Base-by-base conservation (phyloP, 1,284 basidiomycete genomes). In the Melampsora medusae region DNA sequence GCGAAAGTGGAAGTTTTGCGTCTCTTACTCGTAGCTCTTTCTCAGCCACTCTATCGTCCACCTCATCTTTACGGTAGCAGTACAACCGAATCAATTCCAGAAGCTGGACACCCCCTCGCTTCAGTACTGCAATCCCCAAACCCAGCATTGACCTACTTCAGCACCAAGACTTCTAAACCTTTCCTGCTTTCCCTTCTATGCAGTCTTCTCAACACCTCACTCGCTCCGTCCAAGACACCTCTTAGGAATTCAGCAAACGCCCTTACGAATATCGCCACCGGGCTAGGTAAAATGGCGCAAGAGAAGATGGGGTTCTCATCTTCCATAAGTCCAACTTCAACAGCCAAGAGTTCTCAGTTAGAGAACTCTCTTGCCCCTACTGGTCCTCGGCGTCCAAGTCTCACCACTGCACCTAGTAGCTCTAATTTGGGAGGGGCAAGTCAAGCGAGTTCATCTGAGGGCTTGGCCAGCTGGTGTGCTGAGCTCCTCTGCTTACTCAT, bases 391-490 rank as follows among this genome's bases (percentile, higher is more conserved):
- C 28, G 65, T n/a, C 35, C 50, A 16, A 67, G 56, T 42, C 49
- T 62, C n/a, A 35, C 60, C 46, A 33, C 22, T 14, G 48, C 17
- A 42, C 25, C 35, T 46, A 25, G 38, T 62, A 33, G 48, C 19
- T 22, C 4, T 1, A 7, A 46, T 49, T 75, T 66, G 56, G 72
- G 72, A 28, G 72, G 72, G 9, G 72, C 72, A 16, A 75, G 72
- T 22, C 19, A 42, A 2, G 25, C 53, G 22, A 53, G 25, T 4
- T 66, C 67, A 48, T 50, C 72, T 53, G 48, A 75, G 22, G 66
- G 64, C n/a, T 49, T 75, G 17, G 33, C 72, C 4, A 66, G 56
- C 48, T 75, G 72, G 72, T 75, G 72, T 38, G 72, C 72, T 19
- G 56, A 19, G 46, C 35, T 75, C 7, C 62, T 75, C 25, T 50